Percentiles rank a stretch among this genome's conserved stretches.
These are phyloP conservation scores for Psilocybe mexicana DNA, from an alignment of 1,284 basidiomycete genomes.

Conservation along the genomic window DNA sequence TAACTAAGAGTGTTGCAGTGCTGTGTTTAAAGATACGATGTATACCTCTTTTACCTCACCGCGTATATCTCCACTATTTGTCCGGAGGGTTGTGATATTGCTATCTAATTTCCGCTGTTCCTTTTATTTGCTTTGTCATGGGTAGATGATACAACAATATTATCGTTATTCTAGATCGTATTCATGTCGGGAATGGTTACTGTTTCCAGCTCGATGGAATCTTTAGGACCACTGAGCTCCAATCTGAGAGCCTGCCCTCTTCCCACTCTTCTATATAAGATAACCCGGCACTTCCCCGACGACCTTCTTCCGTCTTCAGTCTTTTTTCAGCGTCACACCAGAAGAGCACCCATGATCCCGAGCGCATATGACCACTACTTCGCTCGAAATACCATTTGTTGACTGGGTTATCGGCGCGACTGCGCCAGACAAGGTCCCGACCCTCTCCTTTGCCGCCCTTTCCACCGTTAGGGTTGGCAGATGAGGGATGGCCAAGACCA, in stretches of 20 bases:
- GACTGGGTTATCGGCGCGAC: constrained; percentile 89
- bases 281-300: constrained; percentile 59
- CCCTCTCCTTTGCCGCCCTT: constrained; percentile 87
- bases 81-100: neutral
- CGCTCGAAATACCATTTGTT: constrained; percentile 99
- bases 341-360: constrained; percentile 90
- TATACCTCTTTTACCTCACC: neutral
- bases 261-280: constrained; percentile 85
- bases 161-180: constrained; percentile 14
- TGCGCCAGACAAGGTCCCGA: constrained; percentile 95
- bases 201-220: constrained; percentile 84
- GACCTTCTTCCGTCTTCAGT: constrained; percentile 64
- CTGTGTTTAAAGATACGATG: neutral
- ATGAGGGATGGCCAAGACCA: constrained; percentile 90
- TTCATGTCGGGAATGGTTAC: neutral
- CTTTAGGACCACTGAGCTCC: constrained; percentile 73
- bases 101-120: neutral
- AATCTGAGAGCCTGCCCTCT: constrained; percentile 69
- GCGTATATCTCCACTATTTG: neutral
- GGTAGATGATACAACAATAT: constrained; percentile 19
- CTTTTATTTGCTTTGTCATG: constrained; percentile 2
- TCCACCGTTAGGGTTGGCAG: constrained; percentile 94
- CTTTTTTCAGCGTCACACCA: constrained; percentile 97
- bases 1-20: neutral
- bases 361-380: constrained; percentile 85